phyloP scores from a whole-genome alignment of 2,329 filamentous ascomycete genomes.

The Pyrenochaeta sp. region DNA sequence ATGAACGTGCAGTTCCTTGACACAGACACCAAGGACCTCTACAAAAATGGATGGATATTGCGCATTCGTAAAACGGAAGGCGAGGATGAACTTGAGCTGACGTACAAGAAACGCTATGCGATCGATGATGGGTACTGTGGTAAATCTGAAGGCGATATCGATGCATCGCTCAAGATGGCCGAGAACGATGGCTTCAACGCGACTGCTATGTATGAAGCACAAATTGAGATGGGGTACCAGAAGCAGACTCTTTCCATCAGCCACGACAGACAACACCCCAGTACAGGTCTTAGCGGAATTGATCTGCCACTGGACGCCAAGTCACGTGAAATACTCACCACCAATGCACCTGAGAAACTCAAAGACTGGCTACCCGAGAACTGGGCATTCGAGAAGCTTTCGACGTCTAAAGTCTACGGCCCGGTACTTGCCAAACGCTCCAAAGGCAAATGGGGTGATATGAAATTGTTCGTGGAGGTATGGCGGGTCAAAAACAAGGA shows the following conservation, averaged over 20 bases:
- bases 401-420: conserved; percentile 1
- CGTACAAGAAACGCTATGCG: conserved; percentile 51
- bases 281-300: conserved; percentile 33
- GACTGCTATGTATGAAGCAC: conserved; percentile 43
- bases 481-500: not conserved
- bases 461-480: not conserved
- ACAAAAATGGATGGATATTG: conserved; percentile 47
- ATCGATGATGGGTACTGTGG: conserved; percentile 17
- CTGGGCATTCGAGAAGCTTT: conserved; percentile 1
- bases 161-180: conserved; percentile 41
- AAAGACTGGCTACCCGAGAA: not conserved
- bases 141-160: conserved; percentile 30
- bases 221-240: conserved; percentile 50
- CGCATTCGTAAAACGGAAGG: conserved; percentile 51
- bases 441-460: not conserved
- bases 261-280: conserved; percentile 35
- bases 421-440: not conserved
- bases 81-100: conserved; percentile 47
- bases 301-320: conserved; percentile 26
- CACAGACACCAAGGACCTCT: conserved; percentile 42
- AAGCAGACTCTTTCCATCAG: conserved; percentile 50
- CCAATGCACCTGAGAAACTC: conserved; percentile 1
- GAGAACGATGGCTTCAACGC: conserved; percentile 47
- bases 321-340: conserved; percentile 3
- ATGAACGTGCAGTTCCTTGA: conserved; percentile 53